Percentiles rank a stretch among this genome's conserved stretches.
These are phyloP conservation scores for Fusarium sp. DNA, from an alignment of 2,329 filamentous ascomycete species.

Conservation along the genomic window DNA sequence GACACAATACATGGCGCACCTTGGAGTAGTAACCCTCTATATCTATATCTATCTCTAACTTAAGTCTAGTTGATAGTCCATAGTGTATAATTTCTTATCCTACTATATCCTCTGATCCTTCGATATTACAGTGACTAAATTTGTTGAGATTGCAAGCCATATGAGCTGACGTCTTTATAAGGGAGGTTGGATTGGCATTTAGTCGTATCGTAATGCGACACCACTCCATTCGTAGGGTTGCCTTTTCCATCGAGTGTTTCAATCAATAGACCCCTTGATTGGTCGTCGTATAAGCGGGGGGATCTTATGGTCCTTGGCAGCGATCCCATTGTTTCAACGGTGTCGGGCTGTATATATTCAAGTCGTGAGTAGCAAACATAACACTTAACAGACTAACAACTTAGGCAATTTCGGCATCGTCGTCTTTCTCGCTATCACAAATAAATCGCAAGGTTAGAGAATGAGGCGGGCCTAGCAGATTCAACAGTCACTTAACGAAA, in stretches of 20 bases:
- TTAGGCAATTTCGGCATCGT: background rate
- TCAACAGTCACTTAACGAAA: background rate
- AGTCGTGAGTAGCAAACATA: background rate
- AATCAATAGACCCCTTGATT: conserved; percentile 10
- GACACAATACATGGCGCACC: conserved; percentile 39
- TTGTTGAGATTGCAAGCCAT: background rate
- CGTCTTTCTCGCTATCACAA: background rate
- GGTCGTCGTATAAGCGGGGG: background rate
- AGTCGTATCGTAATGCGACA: background rate
- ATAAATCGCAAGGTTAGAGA: too few relatives aligned
- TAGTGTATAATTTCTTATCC: conserved; percentile 53
- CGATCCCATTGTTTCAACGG: background rate
- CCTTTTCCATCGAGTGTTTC: conserved; percentile 26
- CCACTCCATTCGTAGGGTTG: conserved; percentile 20
- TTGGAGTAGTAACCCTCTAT: conserved; percentile 46
- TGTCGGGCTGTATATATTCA: background rate
- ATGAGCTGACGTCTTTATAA: background rate
- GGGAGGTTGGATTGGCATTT: conserved; percentile 14
- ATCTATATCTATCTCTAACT: conserved; percentile 40
- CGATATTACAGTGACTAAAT: background rate
- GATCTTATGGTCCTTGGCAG: background rate
- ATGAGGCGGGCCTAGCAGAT: background rate
- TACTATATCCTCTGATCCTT: conserved; percentile 13
- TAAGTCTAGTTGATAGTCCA: conserved; percentile 43
- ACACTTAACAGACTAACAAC: background rate